Percentiles rank a stretch among this genome's conserved stretches.
Conservation (phyloP, 1,139 yeast species). For the Yamadazyma pseudoaaseri region DNA sequence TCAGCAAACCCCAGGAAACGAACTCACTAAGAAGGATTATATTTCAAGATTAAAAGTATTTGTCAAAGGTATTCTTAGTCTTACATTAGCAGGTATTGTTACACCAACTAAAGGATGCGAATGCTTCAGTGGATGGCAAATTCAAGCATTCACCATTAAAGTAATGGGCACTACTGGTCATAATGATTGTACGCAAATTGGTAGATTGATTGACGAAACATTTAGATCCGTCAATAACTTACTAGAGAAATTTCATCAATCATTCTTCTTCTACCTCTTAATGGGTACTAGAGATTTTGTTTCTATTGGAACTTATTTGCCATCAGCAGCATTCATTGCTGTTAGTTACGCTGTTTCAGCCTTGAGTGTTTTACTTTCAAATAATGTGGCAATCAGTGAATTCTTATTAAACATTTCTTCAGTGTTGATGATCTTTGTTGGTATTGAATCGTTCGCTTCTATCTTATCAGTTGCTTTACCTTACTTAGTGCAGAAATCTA, state of each 20-base stretch:
- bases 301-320: conserved; percentile 91
- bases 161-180: conserved; percentile 61
- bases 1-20: conserved; percentile 55
- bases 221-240: conserved; percentile 89
- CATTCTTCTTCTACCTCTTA: conserved; percentile 88
- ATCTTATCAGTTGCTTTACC: conserved; percentile 29
- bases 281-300: conserved; percentile 79
- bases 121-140: conserved; percentile 94
- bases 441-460: conserved; percentile 33
- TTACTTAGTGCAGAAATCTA: conserved; percentile 13
- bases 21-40: conserved; percentile 46
- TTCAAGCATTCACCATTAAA: conserved; percentile 80
- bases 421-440: conserved; percentile 31
- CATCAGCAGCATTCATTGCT: conserved; percentile 76
- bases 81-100: conserved; percentile 69
- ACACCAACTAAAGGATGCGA: conserved; percentile 70
- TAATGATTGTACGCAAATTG: conserved; percentile 85
- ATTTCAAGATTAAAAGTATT: conserved; percentile 59
- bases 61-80: conserved; percentile 60
- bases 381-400: conserved; percentile 25
- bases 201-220: conserved; percentile 83
- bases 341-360: conserved; percentile 72
- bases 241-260: conserved; percentile 94
- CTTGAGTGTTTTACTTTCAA: conserved; percentile 54
- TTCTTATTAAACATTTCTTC: conserved; percentile 26